Conservation (phyloP, 2,329 filamentous ascomycete species). For the Xylaria sp. region DNA sequence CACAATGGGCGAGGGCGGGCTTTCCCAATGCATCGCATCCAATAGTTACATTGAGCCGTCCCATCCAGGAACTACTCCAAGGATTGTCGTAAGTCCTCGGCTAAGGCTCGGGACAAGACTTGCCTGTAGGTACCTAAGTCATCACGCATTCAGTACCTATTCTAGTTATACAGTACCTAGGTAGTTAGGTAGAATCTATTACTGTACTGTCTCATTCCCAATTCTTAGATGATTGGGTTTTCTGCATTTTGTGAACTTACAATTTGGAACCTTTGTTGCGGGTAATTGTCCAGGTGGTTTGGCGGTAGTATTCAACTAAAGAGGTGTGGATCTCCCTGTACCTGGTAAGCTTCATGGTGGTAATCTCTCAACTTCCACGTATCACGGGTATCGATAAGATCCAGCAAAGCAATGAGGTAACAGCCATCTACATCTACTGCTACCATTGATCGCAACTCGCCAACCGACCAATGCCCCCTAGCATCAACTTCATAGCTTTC, state of each 20-base stretch:
- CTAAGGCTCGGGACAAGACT: slow-evolving; percentile 1
- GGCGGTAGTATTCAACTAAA: neutral
- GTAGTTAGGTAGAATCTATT: neutral
- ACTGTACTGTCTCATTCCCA: neutral
- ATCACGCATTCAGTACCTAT: too few species aligned
- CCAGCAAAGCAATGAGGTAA: slow-evolving; percentile 19
- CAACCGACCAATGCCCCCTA: neutral
- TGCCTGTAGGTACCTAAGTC: neutral
- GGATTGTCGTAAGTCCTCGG: neutral
- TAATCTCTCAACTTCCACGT: neutral
- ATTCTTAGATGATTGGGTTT: neutral
- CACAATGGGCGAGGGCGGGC: neutral
- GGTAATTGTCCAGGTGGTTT: neutral
- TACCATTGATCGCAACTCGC: slow-evolving; percentile 11
- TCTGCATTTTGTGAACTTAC: neutral
- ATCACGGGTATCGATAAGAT: slow-evolving; percentile 15
- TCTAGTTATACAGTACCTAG: neutral
- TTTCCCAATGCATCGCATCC: neutral
- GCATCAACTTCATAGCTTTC: neutral
- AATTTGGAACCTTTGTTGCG: too few species aligned
- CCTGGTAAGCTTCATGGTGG: too few species aligned
- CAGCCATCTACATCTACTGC: slow-evolving; percentile 4
- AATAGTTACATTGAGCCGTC: too few species aligned
- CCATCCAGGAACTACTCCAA: neutral
- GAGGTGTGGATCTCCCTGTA: neutral